Conservation (phyloP, 192 early-diverging fungal genomes). For the Powellomyces hirtus region DNA sequence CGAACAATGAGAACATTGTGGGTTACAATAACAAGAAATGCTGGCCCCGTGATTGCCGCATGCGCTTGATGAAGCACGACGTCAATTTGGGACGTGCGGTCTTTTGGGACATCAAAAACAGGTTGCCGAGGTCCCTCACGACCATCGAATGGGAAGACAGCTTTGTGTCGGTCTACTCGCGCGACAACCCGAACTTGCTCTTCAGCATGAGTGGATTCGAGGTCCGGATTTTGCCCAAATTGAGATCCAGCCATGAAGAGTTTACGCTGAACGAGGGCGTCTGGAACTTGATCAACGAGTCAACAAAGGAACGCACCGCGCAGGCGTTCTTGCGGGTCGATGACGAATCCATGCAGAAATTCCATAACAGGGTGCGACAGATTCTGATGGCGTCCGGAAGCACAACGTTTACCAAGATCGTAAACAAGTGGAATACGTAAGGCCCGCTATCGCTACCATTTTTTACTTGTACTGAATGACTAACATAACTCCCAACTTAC, state of each 20-base stretch:
- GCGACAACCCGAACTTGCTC: slow-evolving; percentile 96
- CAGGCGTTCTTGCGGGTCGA: slow-evolving; percentile 97
- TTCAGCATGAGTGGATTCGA: slow-evolving; percentile 95
- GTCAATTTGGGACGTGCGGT: slow-evolving; percentile 96
- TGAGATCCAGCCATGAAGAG: slow-evolving; percentile 79
- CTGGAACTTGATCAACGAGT: slow-evolving; percentile 96
- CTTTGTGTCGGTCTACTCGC: slow-evolving; percentile 94
- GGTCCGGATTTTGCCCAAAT: slow-evolving; percentile 91
- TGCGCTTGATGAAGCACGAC: slow-evolving; percentile 99
- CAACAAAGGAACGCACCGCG: slow-evolving; percentile 96
- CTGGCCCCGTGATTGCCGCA: slow-evolving; percentile 98
- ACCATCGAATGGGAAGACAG: slow-evolving; percentile 98
- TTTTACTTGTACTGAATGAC: slow-evolving; percentile 6
- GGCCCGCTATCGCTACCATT: slow-evolving; percentile 8
- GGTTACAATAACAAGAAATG: slow-evolving; percentile 95
- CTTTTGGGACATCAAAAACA: slow-evolving; percentile 99
- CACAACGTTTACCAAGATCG: slow-evolving; percentile 98
- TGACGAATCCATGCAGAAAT: slow-evolving; percentile 84
- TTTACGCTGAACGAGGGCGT: slow-evolving; percentile 84
- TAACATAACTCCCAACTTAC: slow-evolving; percentile 46
- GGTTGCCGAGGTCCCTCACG: slow-evolving; percentile 92
- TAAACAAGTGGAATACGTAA: slow-evolving; percentile 83
- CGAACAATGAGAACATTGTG: slow-evolving; percentile 97
- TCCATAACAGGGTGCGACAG: slow-evolving; percentile 95
- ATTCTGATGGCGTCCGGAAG: slow-evolving; percentile 97